Percentiles rank a stretch among this genome's conserved stretches.
phyloP scores from a whole-genome alignment of 2,329 filamentous ascomycete species.

The Fusarium austroafricanum region DNA sequence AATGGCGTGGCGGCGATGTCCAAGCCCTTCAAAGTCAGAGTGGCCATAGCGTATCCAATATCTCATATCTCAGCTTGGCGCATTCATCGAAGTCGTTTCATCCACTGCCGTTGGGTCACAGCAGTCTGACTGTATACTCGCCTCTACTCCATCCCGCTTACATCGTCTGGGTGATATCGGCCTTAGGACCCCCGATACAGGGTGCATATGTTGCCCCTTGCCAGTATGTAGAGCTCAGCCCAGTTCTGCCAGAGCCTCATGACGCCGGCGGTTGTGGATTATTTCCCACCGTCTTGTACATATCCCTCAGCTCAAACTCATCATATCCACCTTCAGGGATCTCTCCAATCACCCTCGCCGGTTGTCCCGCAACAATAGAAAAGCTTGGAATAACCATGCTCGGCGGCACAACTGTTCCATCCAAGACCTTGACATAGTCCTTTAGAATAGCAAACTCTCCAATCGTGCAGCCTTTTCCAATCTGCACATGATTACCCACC shows the following conservation, averaged over 20 bases:
- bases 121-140: neutral
- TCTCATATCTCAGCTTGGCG: neutral
- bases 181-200: too few relatives aligned
- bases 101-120: neutral
- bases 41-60: neutral
- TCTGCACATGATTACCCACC: constrained; percentile 86
- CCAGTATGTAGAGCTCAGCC: neutral
- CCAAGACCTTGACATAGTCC: constrained; percentile 89
- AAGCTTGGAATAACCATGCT: constrained; percentile 95
- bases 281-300: constrained; percentile 74
- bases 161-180: too few relatives aligned
- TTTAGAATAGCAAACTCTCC: constrained; percentile 92
- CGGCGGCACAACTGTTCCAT: constrained; percentile 83
- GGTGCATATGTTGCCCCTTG: neutral
- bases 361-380: constrained; percentile 86
- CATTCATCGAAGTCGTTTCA: neutral
- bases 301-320: constrained; percentile 71
- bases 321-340: constrained; percentile 77
- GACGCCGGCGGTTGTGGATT: constrained; percentile 55
- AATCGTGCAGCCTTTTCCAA: constrained; percentile 81
- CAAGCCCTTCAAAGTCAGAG: too few relatives aligned
- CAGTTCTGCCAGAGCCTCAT: constrained; percentile 27
- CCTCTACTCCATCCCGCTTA: neutral
- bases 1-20: neutral
- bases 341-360: constrained; percentile 84